These are phyloP conservation scores for Eragrostis tef DNA, from an alignment of 202 grass and related monocot genomes.

Conservation along the genomic window DNA sequence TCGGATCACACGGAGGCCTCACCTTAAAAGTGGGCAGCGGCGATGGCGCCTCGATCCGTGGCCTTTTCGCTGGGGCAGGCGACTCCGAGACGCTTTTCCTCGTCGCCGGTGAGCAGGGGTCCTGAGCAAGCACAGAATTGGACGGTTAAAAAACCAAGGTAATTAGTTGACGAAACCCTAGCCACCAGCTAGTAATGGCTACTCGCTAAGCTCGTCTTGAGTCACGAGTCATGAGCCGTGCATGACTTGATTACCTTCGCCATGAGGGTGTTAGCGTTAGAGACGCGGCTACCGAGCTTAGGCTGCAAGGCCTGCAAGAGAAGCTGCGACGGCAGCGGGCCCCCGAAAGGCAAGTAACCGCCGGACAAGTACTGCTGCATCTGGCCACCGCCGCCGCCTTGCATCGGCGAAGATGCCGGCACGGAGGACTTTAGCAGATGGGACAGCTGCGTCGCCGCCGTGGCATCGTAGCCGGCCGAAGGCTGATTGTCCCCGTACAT, in stretches of 20 bases:
- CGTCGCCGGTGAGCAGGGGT: constrained; percentile 49
- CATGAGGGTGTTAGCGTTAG: constrained; percentile 34
- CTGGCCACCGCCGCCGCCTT: constrained; percentile 17
- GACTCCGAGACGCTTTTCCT: constrained; percentile 57
- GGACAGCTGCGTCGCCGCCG: constrained; percentile 33
- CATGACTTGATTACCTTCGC: constrained; percentile 53
- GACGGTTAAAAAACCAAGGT: constrained; percentile 46
- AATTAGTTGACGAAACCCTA: constrained; percentile 47
- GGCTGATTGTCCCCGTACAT: constrained; percentile 45
- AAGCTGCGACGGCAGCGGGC: constrained; percentile 56
- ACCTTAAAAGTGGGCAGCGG: constrained; percentile 96
- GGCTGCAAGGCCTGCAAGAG: constrained; percentile 62
- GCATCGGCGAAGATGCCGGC: constrained; percentile 29
- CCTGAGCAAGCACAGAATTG: constrained; percentile 34
- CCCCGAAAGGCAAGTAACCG: constrained; percentile 51
- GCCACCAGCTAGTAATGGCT: neutral
- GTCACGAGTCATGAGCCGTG: neutral
- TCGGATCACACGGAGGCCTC: constrained; percentile 31
- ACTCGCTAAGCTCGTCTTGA: neutral
- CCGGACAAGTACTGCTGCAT: constrained; percentile 48
- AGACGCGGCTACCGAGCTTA: constrained; percentile 54
- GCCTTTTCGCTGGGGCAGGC: constrained; percentile 58
- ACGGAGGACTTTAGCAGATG: constrained; percentile 39
- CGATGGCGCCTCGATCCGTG: constrained; percentile 80
- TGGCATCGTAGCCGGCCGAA: constrained; percentile 14